A percentile compares a stretch with the other conserved stretches of the same genome.
phyloP scores from a whole-genome alignment of 805 yeast genomes.

The Hanseniaspora meyeri region DNA sequence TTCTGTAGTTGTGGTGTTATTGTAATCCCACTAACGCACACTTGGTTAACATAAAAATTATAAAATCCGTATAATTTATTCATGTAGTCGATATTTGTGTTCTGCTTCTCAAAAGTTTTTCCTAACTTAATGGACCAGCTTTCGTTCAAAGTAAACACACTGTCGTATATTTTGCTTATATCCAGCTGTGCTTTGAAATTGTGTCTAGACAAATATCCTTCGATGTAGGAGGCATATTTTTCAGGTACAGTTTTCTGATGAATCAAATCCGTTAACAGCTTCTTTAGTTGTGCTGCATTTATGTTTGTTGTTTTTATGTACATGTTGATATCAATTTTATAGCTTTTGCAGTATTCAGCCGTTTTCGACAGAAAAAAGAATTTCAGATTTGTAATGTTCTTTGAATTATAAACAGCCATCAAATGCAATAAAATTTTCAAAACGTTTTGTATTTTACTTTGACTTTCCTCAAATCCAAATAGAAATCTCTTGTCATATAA shows the following conservation, averaged over 20 bases:
- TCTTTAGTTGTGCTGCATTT: neutral
- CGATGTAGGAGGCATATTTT: neutral
- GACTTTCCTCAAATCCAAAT: conserved; percentile 2
- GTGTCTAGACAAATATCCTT: neutral
- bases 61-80: conserved; percentile 11
- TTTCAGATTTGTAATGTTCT: neutral
- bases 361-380: conserved; percentile 5
- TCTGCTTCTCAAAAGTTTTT: neutral
- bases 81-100: neutral
- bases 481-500: conserved; percentile 1
- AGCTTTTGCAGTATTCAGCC: neutral
- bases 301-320: neutral
- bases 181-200: neutral
- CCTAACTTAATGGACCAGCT: conserved; percentile 10
- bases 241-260: neutral
- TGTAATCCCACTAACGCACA: neutral
- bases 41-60: conserved; percentile 5
- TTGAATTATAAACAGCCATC: neutral
- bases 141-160: conserved; percentile 2
- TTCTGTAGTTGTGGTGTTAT: neutral
- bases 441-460: conserved; percentile 4
- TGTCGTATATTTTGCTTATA: neutral
- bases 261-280: neutral
- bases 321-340: neutral
- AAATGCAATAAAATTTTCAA: conserved; percentile 2